These are phyloP conservation scores for Cupressus sempervirens DNA, from an alignment of 75 land plant species.

Conservation along the genomic window DNA sequence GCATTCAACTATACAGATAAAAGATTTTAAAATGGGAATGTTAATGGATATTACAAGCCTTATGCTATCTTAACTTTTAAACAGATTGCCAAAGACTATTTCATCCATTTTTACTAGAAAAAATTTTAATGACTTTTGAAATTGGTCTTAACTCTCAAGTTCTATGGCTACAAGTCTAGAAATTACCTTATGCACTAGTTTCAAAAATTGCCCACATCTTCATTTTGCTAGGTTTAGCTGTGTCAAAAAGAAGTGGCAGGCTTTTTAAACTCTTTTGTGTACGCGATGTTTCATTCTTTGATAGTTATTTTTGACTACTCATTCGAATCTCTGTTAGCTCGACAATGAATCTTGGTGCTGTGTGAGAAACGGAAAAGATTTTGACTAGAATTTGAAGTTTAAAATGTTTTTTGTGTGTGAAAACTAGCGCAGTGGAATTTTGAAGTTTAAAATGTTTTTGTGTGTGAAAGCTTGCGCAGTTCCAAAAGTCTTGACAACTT, in stretches of 20 bases:
- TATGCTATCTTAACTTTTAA: slow-evolving; percentile 4
- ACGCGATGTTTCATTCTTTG: not conserved
- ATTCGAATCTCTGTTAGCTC: not conserved
- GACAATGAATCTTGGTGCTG: too few relatives aligned
- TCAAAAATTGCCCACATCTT: not conserved
- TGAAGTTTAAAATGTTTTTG: too few relatives aligned
- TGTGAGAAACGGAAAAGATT: too few relatives aligned
- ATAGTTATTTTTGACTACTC: not conserved
- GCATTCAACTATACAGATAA: not conserved
- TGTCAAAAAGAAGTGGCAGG: not conserved
- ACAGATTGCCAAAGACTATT: not conserved
- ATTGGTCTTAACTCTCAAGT: not conserved
- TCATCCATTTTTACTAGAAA: too few relatives aligned
- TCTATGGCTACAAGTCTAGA: not conserved
- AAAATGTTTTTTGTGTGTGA: too few relatives aligned
- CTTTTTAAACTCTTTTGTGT: not conserved
- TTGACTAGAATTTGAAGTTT: too few relatives aligned
- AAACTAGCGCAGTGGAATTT: too few relatives aligned
- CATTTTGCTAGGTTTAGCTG: too few relatives aligned
- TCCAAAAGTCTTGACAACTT: too few relatives aligned
- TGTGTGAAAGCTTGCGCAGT: too few relatives aligned
- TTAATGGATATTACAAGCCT: not conserved
- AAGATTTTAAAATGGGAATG: not conserved
- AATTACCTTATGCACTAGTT: not conserved
- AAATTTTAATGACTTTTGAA: not conserved